Base-by-base conservation (phyloP, 2,329 filamentous ascomycete species). In the Amylocarpus encephaloides region DNA sequence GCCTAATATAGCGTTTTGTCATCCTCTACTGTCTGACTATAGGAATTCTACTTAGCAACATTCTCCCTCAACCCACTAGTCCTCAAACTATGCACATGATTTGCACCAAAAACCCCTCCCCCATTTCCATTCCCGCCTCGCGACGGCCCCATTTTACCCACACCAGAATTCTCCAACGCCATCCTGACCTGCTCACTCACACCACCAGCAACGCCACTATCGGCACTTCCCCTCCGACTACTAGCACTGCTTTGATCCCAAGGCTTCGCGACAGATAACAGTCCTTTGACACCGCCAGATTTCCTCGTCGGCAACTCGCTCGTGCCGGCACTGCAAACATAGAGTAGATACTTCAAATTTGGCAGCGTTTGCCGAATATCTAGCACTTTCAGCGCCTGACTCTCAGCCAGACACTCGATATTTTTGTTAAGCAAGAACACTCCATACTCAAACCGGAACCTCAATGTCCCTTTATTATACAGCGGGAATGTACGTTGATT, bases 351-450 rank as follows among this genome's bases (percentile, higher is more conserved):
- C 66, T 95, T 95, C 9, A 98, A 73, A 64, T 98, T 98, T 1
- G 92, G 90, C 6, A 97, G 71, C 0, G 92, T 95, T 59, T 97
- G 89, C 4, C 93, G 80, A 15, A 96, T 89, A 63, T 98, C 93
- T 55, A 96, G 78, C 1, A 95, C 83, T 42, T 85, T 83, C 11
- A 96, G 72, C 0, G 85, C 85, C 57, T 90, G 83, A 1, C 76
- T 73, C 3, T 73, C 70, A 52, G 80, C 83, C 3, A 85, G 71
- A 0, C 75, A 70, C 60, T 97, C 91, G 49, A 98, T 91, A 64
- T 97, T 75, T 69, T 97, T 96, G 71, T 97, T 97, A 12, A 98
- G 77, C n/a, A 97, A 73, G 62, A 97, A 98, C 65, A 95, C 93
- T 10, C 77, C 93, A 66, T 97, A 98, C 62, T 97, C 92, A 67